Percentiles rank a stretch among this genome's conserved stretches.
These are phyloP conservation scores for Fulvia fulva DNA, from an alignment of 2,329 filamentous ascomycete genomes.

Conservation along the genomic window DNA sequence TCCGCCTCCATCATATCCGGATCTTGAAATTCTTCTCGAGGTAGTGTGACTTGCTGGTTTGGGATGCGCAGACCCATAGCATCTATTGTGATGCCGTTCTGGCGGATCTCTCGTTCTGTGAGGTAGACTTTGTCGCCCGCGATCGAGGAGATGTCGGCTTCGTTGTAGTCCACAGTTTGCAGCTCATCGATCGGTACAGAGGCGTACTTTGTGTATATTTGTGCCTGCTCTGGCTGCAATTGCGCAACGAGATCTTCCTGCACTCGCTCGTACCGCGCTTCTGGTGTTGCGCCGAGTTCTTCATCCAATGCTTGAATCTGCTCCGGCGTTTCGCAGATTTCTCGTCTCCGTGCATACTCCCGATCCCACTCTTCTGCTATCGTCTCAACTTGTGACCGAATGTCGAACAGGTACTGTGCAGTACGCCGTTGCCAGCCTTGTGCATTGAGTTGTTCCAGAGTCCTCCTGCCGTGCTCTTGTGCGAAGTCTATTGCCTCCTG, in stretches of 20 bases:
- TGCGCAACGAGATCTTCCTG: conserved; percentile 11
- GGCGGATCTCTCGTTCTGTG: conserved; percentile 24
- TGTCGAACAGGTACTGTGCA: conserved; percentile 20
- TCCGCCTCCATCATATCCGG: conserved; percentile 29
- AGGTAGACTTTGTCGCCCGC: conserved; percentile 14
- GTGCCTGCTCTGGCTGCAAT: conserved; percentile 7
- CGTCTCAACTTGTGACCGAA: conserved; percentile 15
- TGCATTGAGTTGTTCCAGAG: conserved; percentile 23
- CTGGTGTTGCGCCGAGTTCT: conserved; percentile 7
- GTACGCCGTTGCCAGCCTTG: conserved; percentile 25
- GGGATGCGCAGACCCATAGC: conserved; percentile 30
- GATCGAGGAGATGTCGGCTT: conserved; percentile 13
- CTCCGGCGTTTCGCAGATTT: background rate
- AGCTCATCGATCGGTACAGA: conserved; percentile 16
- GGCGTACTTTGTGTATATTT: conserved; percentile 12
- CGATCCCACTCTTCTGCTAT: conserved; percentile 13
- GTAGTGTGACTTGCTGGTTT: conserved; percentile 27
- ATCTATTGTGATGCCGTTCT: conserved; percentile 28
- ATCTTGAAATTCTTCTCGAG: conserved; percentile 23
- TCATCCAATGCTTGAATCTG: conserved; percentile 7
- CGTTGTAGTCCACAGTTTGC: conserved; percentile 14
- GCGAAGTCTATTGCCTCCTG: conserved; percentile 27
- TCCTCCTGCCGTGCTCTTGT: conserved; percentile 19
- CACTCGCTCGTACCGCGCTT: conserved; percentile 9
- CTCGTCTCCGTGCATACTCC: conserved; percentile 9